These are phyloP conservation scores for Ambrosia artemisiifolia DNA, from an alignment of 129 eudicot species.

Conservation along the genomic window DNA sequence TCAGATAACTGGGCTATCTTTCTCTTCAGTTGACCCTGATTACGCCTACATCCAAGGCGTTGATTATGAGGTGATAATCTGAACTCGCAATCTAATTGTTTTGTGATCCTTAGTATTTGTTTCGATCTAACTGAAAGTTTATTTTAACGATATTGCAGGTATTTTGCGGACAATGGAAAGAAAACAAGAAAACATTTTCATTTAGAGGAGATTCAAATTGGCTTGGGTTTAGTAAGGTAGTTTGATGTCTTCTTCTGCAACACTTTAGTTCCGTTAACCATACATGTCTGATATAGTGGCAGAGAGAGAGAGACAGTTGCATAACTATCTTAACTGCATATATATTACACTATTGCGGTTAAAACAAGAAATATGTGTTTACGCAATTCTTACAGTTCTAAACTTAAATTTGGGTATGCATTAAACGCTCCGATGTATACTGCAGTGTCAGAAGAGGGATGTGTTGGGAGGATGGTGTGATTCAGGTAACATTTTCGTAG, in stretches of 20 bases:
- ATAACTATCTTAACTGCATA: too few species aligned
- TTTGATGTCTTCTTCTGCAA: neutral
- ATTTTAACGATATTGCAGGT: conserved; percentile 40
- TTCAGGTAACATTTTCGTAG: conserved; percentile 76
- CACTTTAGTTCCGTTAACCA: neutral
- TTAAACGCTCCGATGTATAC: neutral
- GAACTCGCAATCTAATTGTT: neutral
- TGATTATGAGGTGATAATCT: conserved; percentile 72
- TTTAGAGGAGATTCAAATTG: conserved; percentile 92
- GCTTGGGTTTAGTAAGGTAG: conserved; percentile 92
- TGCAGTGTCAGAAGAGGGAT: conserved; percentile 66
- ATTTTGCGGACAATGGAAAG: conserved; percentile 60
- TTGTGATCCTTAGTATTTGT: neutral
- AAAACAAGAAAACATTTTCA: conserved; percentile 57
- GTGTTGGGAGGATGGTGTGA: conserved; percentile 91
- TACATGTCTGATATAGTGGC: too few species aligned
- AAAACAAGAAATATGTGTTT: too few species aligned
- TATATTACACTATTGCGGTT: too few species aligned
- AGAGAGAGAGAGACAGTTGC: too few species aligned
- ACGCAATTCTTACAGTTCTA: neutral
- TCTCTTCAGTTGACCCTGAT: conserved; percentile 65
- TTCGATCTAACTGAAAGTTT: neutral
- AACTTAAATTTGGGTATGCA: too few species aligned
- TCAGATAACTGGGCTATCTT: conserved; percentile 84
- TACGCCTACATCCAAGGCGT: conserved; percentile 80